Base-by-base conservation (phyloP, 495 filamentous ascomycete genomes). In the Chaetomium cochliodes region DNA sequence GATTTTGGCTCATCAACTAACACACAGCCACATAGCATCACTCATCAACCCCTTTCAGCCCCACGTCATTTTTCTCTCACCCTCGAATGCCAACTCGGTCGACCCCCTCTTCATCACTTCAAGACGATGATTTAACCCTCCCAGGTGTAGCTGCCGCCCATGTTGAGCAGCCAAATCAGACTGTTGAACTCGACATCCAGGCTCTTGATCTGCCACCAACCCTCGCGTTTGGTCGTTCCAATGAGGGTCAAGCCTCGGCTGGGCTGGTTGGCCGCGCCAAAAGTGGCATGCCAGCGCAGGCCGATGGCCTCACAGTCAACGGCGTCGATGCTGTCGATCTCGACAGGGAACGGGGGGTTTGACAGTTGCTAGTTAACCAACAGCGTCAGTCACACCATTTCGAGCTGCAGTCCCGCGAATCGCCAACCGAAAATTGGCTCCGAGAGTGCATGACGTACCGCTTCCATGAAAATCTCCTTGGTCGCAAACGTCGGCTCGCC, bases 111-210 rank as follows among this genome's bases (percentile, higher is more conserved):
- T 18, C 13, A 18, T 22, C 7, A n/a, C 44, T n/a, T 20, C 44
- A 47, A 57, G 20, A 30, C 16, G 39, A 30, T 18, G 39, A 65
- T 63, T 67, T 71, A 74, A 46, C 73, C 72, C 62, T 70, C 70
- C 74, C 74, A 76, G 49, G 64, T 65, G 65, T 75, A 76, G 66
- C 60, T 72, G 51, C 73, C 72, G 54, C 73, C 72, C 74, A 75
- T 74, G 65, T 75, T 67, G 44, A 73, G 71, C 68, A 75, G 73
- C 74, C 74, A 76, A 44, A 71, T 71, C 63, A 76, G 56, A 46
- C 73, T 72, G 73, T 76, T 76, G 68, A 76, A 76, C 71, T 76
- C 73, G 64, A 75, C 63, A 52, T 73, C 71, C 50, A 75, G 62
- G 67, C 69, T 70, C 53, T 54, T 69, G 64, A 75, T 74, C 65